phyloP scores from a whole-genome alignment of 2,329 filamentous ascomycete species.

The Colletotrichum coccodes region DNA sequence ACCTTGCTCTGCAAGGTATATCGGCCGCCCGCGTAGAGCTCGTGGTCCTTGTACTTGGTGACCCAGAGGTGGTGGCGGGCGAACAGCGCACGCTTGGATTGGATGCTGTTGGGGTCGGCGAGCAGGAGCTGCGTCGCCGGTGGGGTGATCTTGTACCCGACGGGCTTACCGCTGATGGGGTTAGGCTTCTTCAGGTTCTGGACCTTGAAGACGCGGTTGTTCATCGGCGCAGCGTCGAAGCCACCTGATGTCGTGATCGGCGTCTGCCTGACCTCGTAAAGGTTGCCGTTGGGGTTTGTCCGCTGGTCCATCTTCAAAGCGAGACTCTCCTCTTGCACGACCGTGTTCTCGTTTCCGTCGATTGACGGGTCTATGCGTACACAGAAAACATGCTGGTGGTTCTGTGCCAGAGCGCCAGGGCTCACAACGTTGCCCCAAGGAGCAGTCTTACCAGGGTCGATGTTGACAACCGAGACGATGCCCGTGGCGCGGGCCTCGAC shows the following conservation, averaged over 20 bases:
- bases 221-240: conserved; percentile 53
- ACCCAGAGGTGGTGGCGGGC: conserved; percentile 42
- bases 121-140: conserved; percentile 47
- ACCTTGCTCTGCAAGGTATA: conserved; percentile 47
- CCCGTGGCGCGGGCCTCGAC: conserved; percentile 40
- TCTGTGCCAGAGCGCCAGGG: conserved; percentile 63
- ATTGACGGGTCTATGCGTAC: conserved; percentile 65
- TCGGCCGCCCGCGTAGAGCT: conserved; percentile 42
- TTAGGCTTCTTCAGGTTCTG: conserved; percentile 39
- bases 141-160: conserved; percentile 49
- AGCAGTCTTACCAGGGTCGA: conserved; percentile 59
- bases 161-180: conserved; percentile 44
- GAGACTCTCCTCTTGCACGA: conserved; percentile 66
- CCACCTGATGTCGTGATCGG: conserved; percentile 51
- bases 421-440: conserved; percentile 60
- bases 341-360: conserved; percentile 62
- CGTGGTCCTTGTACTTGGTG: conserved; percentile 40
- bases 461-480: conserved; percentile 56
- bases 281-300: conserved; percentile 61
- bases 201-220: conserved; percentile 44
- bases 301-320: conserved; percentile 54
- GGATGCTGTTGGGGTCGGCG: conserved; percentile 33
- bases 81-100: conserved; percentile 40
- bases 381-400: conserved; percentile 68
- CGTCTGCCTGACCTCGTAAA: conserved; percentile 54